phyloP scores from a whole-genome alignment of 495 filamentous ascomycete species.

The Cercophora sp. region DNA sequence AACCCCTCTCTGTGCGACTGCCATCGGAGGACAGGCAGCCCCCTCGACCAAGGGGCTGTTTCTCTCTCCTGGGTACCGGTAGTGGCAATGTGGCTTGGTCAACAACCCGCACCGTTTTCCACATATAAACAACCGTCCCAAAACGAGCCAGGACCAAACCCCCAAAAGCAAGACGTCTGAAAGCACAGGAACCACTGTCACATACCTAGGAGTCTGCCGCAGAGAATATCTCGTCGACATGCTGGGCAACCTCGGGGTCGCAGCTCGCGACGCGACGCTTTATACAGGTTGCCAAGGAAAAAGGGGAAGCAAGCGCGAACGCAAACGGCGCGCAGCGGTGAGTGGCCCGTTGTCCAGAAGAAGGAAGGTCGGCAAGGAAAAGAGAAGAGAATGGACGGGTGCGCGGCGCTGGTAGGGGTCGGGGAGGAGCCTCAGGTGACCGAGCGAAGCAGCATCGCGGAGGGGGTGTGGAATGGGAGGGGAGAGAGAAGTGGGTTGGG shows the following conservation, averaged over 20 bases:
- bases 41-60: too few relatives aligned
- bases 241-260: constrained; percentile 13
- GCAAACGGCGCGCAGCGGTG: neutral
- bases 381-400: neutral
- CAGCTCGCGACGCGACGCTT: constrained; percentile 15
- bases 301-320: neutral
- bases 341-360: neutral
- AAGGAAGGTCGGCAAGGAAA: neutral
- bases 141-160: too few relatives aligned
- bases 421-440: neutral
- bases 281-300: constrained; percentile 10
- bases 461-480: neutral
- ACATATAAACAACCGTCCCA: too few relatives aligned
- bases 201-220: constrained; percentile 50
- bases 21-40: too few relatives aligned
- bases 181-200: constrained; percentile 2
- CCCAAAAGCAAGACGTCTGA: neutral
- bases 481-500: neutral
- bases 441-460: neutral
- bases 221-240: constrained; percentile 41
- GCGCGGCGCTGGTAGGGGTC: neutral
- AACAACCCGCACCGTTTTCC: too few relatives aligned
- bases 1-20: neutral
- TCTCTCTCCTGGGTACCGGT: too few relatives aligned
- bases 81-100: too few relatives aligned